phyloP scores from a whole-genome alignment of 108 stramenopile genomes.

The Schizochytrium sp. region DNA sequence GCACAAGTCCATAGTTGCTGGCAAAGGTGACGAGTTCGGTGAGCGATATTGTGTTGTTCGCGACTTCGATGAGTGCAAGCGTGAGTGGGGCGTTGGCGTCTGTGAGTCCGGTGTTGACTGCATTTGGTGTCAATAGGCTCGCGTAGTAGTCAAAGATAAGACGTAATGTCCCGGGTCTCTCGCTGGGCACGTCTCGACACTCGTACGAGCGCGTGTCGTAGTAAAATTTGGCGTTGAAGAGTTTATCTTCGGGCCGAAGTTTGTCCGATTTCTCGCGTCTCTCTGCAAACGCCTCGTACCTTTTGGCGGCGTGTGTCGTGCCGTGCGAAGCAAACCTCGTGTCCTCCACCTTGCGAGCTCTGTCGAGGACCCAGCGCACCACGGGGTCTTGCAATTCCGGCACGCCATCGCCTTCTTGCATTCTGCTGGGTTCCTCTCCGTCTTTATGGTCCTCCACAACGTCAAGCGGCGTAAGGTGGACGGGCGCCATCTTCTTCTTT shows the following conservation, averaged over 20 bases:
- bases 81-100: background rate
- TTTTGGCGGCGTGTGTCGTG: background rate
- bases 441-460: too few species aligned
- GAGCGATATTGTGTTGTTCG: background rate
- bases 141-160: background rate
- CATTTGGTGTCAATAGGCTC: background rate
- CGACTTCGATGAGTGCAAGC: background rate
- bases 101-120: background rate
- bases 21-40: background rate
- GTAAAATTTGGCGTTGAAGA: background rate
- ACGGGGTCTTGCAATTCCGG: background rate
- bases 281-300: background rate
- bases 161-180: background rate
- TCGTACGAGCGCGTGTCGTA: constrained; percentile 3
- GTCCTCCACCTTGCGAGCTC: background rate
- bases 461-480: background rate
- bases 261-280: background rate
- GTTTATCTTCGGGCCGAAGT: background rate
- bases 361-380: background rate
- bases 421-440: too few species aligned
- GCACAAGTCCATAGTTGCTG: background rate
- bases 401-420: background rate
- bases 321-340: background rate
- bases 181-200: background rate
- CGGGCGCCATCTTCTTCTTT: background rate